phyloP scores from a whole-genome alignment of 257 asterid species.

The Nicotiana sylvestris region DNA sequence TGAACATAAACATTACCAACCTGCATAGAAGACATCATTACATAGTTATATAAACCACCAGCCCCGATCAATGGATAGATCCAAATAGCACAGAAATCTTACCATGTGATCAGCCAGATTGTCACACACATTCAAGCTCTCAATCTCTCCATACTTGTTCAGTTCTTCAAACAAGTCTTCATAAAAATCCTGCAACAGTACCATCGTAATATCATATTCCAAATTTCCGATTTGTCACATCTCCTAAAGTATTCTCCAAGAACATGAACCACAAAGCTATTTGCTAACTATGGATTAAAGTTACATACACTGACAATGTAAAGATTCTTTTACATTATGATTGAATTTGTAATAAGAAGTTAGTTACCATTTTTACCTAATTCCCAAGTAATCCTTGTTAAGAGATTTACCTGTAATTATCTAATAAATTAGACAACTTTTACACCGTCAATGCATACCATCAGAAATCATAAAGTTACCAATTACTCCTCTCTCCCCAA shows the following conservation, averaged over 20 bases:
- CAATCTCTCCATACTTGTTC: slow-evolving; percentile 81
- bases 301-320: too few species aligned
- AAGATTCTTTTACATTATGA: too few species aligned
- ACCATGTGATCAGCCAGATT: slow-evolving; percentile 98
- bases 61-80: not conserved
- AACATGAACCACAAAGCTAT: not conserved
- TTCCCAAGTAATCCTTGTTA: too few species aligned
- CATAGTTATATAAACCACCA: not conserved
- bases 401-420: too few species aligned
- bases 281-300: too few species aligned
- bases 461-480: not conserved
- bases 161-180: slow-evolving; percentile 95
- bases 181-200: slow-evolving; percentile 62
- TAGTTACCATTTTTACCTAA: too few species aligned
- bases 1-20: slow-evolving; percentile 99
- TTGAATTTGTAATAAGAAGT: too few species aligned
- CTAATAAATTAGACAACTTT: too few species aligned
- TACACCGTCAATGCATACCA: not conserved
- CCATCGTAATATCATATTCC: not conserved
- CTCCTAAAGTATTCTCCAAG: not conserved
- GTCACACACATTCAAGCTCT: slow-evolving; percentile 87
- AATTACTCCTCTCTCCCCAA: not conserved
- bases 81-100: slow-evolving; percentile 5
- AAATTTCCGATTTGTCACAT: too few species aligned
- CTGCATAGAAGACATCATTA: slow-evolving; percentile 26